These are phyloP conservation scores for Cladosporium sp. DNA, from an alignment of 2,329 filamentous ascomycete genomes.

Conservation along the genomic window DNA sequence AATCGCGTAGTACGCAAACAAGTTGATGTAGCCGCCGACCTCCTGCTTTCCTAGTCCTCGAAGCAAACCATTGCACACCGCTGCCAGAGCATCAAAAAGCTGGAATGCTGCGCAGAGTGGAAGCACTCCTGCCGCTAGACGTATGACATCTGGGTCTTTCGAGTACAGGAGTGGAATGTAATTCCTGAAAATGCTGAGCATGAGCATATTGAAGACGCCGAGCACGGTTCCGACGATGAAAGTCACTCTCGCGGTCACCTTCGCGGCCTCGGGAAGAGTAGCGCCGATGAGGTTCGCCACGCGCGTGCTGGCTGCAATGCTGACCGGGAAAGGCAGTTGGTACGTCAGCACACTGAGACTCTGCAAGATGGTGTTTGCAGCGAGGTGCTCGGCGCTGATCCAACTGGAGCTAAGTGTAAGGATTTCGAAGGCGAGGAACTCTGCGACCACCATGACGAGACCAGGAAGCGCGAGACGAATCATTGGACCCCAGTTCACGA, in stretches of 20 bases:
- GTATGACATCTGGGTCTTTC: slow-evolving; percentile 63
- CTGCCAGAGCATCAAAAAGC: slow-evolving; percentile 78
- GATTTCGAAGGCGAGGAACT: slow-evolving; percentile 84
- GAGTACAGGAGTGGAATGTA: slow-evolving; percentile 77
- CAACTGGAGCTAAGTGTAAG: slow-evolving; percentile 80
- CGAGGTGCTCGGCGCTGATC: slow-evolving; percentile 75
- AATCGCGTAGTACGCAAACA: slow-evolving; percentile 81
- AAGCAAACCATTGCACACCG: slow-evolving; percentile 79
- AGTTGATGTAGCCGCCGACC: slow-evolving; percentile 84
- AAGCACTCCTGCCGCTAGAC: slow-evolving; percentile 66
- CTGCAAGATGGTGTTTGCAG: slow-evolving; percentile 82
- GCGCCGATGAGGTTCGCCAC: slow-evolving; percentile 92
- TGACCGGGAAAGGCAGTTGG: slow-evolving; percentile 89
- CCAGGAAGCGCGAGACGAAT: slow-evolving; percentile 83
- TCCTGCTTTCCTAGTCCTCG: slow-evolving; percentile 85
- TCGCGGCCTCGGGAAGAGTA: slow-evolving; percentile 75
- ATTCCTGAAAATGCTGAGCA: slow-evolving; percentile 68
- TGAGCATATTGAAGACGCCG: slow-evolving; percentile 74
- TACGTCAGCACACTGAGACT: slow-evolving; percentile 79
- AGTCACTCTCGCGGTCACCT: slow-evolving; percentile 75
- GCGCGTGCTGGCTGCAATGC: slow-evolving; percentile 82
- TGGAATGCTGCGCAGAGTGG: slow-evolving; percentile 87
- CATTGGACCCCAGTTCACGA: slow-evolving; percentile 80
- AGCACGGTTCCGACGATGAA: slow-evolving; percentile 66
- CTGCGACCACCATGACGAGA: slow-evolving; percentile 90